These are phyloP conservation scores for Scedosporium aurantiacum DNA, from an alignment of 2,329 filamentous ascomycete species.

Conservation along the genomic window DNA sequence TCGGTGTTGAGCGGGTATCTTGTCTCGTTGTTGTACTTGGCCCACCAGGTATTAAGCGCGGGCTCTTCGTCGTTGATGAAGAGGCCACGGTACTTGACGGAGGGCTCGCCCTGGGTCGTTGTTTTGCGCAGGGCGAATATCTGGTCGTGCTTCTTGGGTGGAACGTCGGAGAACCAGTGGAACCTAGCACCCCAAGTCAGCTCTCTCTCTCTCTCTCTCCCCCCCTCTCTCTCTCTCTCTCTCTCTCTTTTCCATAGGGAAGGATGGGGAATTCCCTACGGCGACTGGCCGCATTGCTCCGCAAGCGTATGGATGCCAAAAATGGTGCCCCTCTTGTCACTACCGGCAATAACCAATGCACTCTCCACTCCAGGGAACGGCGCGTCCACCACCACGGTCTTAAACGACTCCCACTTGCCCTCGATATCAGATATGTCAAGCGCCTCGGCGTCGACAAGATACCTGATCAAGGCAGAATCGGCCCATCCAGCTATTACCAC, in stretches of 20 bases:
- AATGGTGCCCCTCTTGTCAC: constrained; percentile 54
- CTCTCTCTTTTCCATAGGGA: no score
- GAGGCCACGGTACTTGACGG: constrained; percentile 48
- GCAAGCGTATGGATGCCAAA: constrained; percentile 62
- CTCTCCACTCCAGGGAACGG: constrained; percentile 44
- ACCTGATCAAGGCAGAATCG: constrained; percentile 50
- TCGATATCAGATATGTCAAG: constrained; percentile 34
- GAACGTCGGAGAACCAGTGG: constrained; percentile 48
- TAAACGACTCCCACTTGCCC: constrained; percentile 61
- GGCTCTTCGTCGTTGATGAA: constrained; percentile 56
- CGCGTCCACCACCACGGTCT: constrained; percentile 44
- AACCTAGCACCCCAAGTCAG: background rate
- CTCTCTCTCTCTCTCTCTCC: no score
- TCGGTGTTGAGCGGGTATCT: constrained; percentile 33
- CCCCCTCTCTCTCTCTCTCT: no score
- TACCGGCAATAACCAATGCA: constrained; percentile 57
- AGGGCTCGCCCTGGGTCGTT: constrained; percentile 39
- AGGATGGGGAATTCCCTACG: background rate
- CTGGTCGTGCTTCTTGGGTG: constrained; percentile 31
- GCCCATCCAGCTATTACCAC: constrained; percentile 60
- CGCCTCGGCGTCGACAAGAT: constrained; percentile 41
- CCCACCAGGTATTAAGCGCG: constrained; percentile 40
- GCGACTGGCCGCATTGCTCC: constrained; percentile 50
- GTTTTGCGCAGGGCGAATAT: constrained; percentile 38
- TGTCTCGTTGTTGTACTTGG: constrained; percentile 20